Percentiles rank a stretch among this genome's conserved stretches.
Conservation (phyloP, 495 filamentous ascomycete genomes). For the Collariella sp. region DNA sequence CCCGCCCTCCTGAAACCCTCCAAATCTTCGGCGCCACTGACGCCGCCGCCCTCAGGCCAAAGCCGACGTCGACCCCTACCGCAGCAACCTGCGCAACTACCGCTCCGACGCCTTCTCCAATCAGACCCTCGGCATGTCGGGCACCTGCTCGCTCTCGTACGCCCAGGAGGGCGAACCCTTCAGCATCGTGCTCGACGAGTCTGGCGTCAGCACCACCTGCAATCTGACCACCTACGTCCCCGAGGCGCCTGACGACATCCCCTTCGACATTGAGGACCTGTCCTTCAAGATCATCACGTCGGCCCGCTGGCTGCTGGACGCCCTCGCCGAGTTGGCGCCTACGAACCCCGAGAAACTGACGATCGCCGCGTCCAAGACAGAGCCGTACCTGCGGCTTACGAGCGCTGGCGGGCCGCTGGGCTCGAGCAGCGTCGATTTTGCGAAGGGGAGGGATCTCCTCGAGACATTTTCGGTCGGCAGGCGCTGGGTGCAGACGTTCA, state of each 20-base stretch:
- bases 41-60: conserved; percentile 43
- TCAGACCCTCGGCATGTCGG: conserved; percentile 64
- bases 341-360: conserved; percentile 53
- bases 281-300: conserved; percentile 94
- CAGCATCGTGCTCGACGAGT: conserved; percentile 71
- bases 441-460: conserved; percentile 59
- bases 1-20: conserved; percentile 81
- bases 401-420: conserved; percentile 63
- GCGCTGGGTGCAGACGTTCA: conserved; percentile 55
- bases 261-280: conserved; percentile 67
- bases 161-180: conserved; percentile 61
- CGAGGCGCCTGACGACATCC: conserved; percentile 61
- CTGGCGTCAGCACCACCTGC: conserved; percentile 82
- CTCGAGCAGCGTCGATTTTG: conserved; percentile 76
- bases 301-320: conserved; percentile 70
- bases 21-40: conserved; percentile 87
- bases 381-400: conserved; percentile 67
- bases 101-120: conserved; percentile 64
- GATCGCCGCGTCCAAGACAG: conserved; percentile 52
- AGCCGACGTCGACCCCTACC: conserved; percentile 43
- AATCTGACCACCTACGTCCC: conserved; percentile 85
- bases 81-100: conserved; percentile 45
- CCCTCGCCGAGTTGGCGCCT: conserved; percentile 72
- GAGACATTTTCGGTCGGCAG: conserved; percentile 64
- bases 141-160: conserved; percentile 77